Evolutionary conservation across 2,329 filamentous ascomycete species (phyloP), one percentile per base, ranked within the genome.

Genomic region (Monosporascus cannonballus): DNA sequence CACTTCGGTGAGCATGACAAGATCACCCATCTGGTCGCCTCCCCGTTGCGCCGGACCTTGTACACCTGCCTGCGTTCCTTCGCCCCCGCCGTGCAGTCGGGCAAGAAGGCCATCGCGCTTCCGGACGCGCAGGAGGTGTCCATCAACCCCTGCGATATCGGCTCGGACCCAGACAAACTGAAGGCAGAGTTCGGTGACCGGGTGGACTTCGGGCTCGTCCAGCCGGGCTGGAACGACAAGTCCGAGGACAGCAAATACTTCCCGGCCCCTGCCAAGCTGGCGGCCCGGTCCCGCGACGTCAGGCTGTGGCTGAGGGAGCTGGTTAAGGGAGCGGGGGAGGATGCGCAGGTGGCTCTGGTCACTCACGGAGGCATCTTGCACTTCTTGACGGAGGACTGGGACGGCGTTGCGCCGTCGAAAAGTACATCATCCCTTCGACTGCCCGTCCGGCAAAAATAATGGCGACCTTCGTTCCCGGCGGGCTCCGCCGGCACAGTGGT

Each of bases 351-450:
- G 27, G 83, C 86, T 0, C 77, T 91, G 2, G 89, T 95, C 7
- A 87, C 89, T 3, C 91, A 96, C 63, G 91, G 91, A 2, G 89
- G 87, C 1, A 88, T 92, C 61, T 67, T 96, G 62, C 91, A 96
- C 68, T 95, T 90, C 63, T 73, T 96, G 57, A 94, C 89, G 0
- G 82, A 91, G 59, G 90, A 96, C 63, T 95, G 85, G 83, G 76
- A 83, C 51, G 87, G 84, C 42, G 78, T 80, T 24, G 66, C 71
- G 61, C 61, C 74, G 3, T 61, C 62, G 0, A 57, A 55, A 54
- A 72, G 76, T 77, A 67, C 52, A 74, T 65, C 8, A 44, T 17
- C 11, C 34, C 2, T 24, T 49, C 37, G 27, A 9, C 4, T 30
- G n/a, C 4, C 42, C 34, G 3, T 36, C 18, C 2, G 36, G 7